Base-by-base conservation (phyloP, 257 asterid genomes). In the Solanum paucissectum region DNA sequence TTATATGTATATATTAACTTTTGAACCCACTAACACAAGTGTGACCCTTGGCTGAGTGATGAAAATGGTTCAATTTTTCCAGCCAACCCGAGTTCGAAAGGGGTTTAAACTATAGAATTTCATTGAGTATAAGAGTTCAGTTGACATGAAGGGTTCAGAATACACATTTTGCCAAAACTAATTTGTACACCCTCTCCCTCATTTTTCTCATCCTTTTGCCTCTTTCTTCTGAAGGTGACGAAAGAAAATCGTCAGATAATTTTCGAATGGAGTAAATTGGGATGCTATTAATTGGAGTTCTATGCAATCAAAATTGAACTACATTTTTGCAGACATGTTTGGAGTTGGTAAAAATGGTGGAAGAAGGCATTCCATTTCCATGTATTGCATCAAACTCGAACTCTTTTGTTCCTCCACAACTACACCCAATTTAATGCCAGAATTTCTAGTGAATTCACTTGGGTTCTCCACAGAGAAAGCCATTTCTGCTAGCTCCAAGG, bases 401-500 rank as follows among this genome's bases (percentile, higher is more conserved):
- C 84, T 40, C 62, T 77, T 25, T 77, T 42, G 12, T 38, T 37
- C 83, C 27, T 40, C 60, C 32, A 76, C 60, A 76, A 7, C 83
- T 40, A 40, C 36, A 77, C n/a, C 25, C 55, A 74, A 83, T 58
- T 84, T 90, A 62, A 21, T 88, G 89, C 81, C 18, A 7, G 84
- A 86, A 36, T 89, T 76, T 84, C 64, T 90, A 9, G 64, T 86
- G 5, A 60, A 84, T 9, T 85, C 90, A 20, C 88, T 90, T 14
- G 90, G 86, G 1, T 85, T 87, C 87, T 88, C 91, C n/a, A 49
- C 16, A 86, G 84, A 81, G 25, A 88, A 87, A 79, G 91, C 92
- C 6, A 25, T 86, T 71, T 25, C 86, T 55, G 52, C 88, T 12
- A 27, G 68, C 21, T 8, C 49, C 27, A 89, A 66, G 84, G 20